Evolutionary conservation across 2,329 filamentous ascomycete species (phyloP).

Genomic region (Emmonsiellopsis sp.): DNA sequence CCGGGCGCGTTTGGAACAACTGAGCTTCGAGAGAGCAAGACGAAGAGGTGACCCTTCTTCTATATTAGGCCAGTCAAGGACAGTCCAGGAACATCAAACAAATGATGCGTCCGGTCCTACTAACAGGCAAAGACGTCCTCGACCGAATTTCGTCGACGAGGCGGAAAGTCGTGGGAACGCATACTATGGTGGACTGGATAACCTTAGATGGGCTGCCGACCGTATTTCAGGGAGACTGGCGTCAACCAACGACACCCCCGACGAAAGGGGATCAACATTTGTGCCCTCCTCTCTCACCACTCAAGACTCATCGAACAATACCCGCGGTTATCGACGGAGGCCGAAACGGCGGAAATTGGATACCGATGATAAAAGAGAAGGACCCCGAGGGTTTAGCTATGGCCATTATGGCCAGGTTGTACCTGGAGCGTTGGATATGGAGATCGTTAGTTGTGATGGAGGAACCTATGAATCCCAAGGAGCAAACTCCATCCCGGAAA

Average conservation of each 20-base stretch:
- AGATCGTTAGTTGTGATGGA: constrained; percentile 82
- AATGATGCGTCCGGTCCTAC: neutral
- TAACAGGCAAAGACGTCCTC: neutral
- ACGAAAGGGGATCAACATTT: constrained; percentile 8
- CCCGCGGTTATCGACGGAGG: constrained; percentile 35
- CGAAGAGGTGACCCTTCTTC: neutral
- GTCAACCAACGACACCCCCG: constrained; percentile 15
- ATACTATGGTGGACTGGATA: neutral
- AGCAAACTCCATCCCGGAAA: constrained; percentile 58
- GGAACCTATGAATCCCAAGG: constrained; percentile 52
- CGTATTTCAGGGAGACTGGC: constrained; percentile 14
- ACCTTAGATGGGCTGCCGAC: constrained; percentile 11
- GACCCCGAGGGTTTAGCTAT: constrained; percentile 58
- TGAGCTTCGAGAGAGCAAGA: neutral
- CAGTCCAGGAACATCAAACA: neutral
- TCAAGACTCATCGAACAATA: constrained; percentile 13
- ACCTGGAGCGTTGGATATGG: constrained; percentile 70
- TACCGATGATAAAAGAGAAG: constrained; percentile 45
- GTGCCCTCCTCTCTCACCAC: constrained; percentile 4
- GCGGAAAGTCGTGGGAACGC: neutral
- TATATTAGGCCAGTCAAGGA: neutral
- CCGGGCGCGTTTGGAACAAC: neutral
- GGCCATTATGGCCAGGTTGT: constrained; percentile 82
- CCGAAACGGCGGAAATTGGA: constrained; percentile 64
- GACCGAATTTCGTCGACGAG: neutral